phyloP scores from a whole-genome alignment of 2,329 filamentous ascomycete species.

The Catunica adiposa region DNA sequence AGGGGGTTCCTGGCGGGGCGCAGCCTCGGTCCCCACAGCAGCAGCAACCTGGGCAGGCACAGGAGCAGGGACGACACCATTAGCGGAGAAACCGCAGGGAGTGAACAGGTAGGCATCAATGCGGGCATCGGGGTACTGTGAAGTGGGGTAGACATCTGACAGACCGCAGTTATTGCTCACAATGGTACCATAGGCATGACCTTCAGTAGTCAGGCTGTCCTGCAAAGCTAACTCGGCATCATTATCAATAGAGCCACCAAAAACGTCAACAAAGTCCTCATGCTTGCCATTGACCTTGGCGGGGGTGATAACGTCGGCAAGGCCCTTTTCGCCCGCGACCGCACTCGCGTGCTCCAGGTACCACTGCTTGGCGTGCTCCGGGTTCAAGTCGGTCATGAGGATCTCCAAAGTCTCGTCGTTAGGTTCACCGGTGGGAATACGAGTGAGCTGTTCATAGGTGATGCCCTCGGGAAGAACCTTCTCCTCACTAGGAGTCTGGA shows the following conservation, averaged over 20 bases:
- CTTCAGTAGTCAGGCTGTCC: constrained; percentile 66
- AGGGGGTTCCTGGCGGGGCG: constrained; percentile 18
- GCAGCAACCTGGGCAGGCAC: constrained; percentile 30
- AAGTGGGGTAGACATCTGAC: constrained; percentile 71
- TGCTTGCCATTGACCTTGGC: constrained; percentile 19
- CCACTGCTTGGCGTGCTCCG: constrained; percentile 53
- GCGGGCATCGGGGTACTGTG: constrained; percentile 77
- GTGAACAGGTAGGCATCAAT: constrained; percentile 95
- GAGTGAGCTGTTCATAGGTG: constrained; percentile 28
- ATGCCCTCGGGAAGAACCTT: constrained; percentile 20
- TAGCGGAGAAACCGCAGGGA: constrained; percentile 92
- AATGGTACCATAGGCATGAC: constrained; percentile 80
- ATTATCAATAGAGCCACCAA: constrained; percentile 45
- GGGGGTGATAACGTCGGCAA: constrained; percentile 31
- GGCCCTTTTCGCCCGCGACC: constrained; percentile 68
- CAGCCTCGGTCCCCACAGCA: constrained; percentile 13
- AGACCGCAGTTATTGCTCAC: constrained; percentile 84
- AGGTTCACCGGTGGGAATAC: constrained; percentile 35
- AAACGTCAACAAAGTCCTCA: constrained; percentile 61
- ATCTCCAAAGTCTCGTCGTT: constrained; percentile 65
- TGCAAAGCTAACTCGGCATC: constrained; percentile 44
- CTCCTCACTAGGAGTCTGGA: constrained; percentile 49
- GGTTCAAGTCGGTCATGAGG: constrained; percentile 55
- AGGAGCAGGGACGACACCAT: constrained; percentile 78
- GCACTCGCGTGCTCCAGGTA: constrained; percentile 62